Evolutionary conservation across 768 basidiomycete species (phyloP), one percentile per base, ranked within the genome.

Genomic region (Neoboletus magnificus): DNA sequence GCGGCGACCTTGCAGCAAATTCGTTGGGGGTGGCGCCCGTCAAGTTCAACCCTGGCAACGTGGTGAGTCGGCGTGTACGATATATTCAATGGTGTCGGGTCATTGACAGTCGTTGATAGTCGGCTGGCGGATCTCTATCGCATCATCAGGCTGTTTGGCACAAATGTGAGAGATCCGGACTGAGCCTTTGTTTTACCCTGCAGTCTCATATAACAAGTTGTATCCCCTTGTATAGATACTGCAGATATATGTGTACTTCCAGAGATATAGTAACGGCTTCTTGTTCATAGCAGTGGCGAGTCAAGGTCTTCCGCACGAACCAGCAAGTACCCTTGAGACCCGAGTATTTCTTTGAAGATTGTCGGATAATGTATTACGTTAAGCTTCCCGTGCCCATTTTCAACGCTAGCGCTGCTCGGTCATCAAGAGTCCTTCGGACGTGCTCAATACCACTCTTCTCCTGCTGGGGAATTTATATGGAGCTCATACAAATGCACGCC

Each of bases 21-120:
- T 54, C 52, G 15, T 22, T 64, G 52, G 62, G 54, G 2, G 45
- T 61, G 58, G 2, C 52, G 30, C 46, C 61, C 22, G 41, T 63
- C 27, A 58, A 48, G 37, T 56, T 40, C n/a, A 48, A 22, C 51
- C n/a, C n/a, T 60, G 7, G 54, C 62, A 13, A 61, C 58, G 1
- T 63, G 54, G 58, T 61, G 25, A 52, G 56, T 45, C 16, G 15
- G 13, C 5, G 15, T 29, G 11, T 23, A 9, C 18, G 4, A 2
- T 5, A 22, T 32, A 22, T 36, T 9, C 27, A 20, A 30, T 46
- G 33, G 7, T 22, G 12, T 35, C 23, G 10, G 4, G 3, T 36
- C 5, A 22, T 10, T 45, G 13, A 20, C 11, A 7, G 16, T 22
- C 15, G 23, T 54, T 27, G 18, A n/a, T 35, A n/a, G 40, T 30